Conservation (phyloP, 805 yeast genomes). For the Kodamaea hsintzibuensis region DNA sequence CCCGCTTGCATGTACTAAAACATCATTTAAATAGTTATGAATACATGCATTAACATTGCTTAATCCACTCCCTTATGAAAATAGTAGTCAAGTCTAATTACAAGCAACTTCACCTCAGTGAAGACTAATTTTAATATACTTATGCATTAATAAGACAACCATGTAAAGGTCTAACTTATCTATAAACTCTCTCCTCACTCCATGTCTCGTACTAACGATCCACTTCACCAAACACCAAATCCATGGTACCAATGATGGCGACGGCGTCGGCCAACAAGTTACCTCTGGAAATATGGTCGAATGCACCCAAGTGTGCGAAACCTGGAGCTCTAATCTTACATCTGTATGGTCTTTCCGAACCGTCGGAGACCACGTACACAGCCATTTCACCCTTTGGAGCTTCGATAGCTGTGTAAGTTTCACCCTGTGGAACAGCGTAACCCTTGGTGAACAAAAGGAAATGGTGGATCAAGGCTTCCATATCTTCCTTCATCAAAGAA, state of each 20-base stretch:
- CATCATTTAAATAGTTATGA: too few relatives aligned
- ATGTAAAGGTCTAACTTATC: neutral
- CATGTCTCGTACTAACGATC: conserved; percentile 57
- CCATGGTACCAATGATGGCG: conserved; percentile 94
- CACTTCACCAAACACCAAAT: conserved; percentile 91
- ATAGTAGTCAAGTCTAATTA: too few relatives aligned
- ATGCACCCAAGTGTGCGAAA: conserved; percentile 85
- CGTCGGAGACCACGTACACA: conserved; percentile 85
- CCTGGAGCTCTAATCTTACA: conserved; percentile 96
- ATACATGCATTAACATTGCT: too few relatives aligned
- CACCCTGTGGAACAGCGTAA: conserved; percentile 85
- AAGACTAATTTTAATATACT: neutral
- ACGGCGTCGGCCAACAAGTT: conserved; percentile 89
- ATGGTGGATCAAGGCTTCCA: conserved; percentile 91
- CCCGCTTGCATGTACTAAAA: too few relatives aligned
- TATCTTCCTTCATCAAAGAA: conserved; percentile 81
- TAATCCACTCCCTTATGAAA: too few relatives aligned
- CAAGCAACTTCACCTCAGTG: too few relatives aligned
- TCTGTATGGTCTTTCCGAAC: conserved; percentile 86
- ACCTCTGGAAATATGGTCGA: conserved; percentile 84
- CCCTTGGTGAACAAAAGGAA: conserved; percentile 87
- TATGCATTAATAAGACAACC: conserved; percentile 1
- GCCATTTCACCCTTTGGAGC: conserved; percentile 97
- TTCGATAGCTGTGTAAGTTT: conserved; percentile 87
- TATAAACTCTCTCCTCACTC: neutral